Base-by-base conservation (phyloP, 768 basidiomycete genomes). In the Pleurotus tuoliensis region DNA sequence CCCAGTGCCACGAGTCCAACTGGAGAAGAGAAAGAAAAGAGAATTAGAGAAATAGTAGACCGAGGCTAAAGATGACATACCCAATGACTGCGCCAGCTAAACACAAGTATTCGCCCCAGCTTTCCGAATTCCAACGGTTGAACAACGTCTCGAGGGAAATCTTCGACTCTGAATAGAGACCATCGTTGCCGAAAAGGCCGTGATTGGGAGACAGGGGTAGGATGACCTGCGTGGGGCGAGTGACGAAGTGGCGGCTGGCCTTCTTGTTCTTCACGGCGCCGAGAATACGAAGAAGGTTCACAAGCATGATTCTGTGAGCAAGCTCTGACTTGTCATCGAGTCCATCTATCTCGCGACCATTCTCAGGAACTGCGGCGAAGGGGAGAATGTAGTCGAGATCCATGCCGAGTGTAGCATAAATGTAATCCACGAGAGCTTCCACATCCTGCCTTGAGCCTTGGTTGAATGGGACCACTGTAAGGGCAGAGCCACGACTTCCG, bases 261-360 rank as follows among this genome's bases (percentile, higher is more conserved):
- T 99, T 99, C 84, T 98, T 99, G 65, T 79, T 85, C 82, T 99
- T 99, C 70, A 99, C 93, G 3, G 94, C 95, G 59, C 97, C 97
- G 22, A 99, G 84, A 55, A 99, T 87, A 25, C 97, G 92, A 22
- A 98, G 85, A 22, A 98, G 82, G 71, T 99, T 99, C 63, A 94
- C 92, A 66, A 99, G 76, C 97, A 99, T 98, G 78, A 98, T 94
- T 55, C 97, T 88, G 69, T 99, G 97, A 11, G 97, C 96, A 45
- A 99, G 82, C 72, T 99, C 97, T 15, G 96, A 98, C 66, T 88
- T 90, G 75, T 99, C 97, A 69, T 99, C 97, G 60, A 99, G 76
- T 11, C 92, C 86, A 64, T 99, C 97, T 59, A 99, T 99, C 72
- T 99, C 94, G 57, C 97, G 92, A 18, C 97, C 97, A 64, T 98